Evolutionary conservation across 2,329 filamentous ascomycete genomes (phyloP).

Genomic region (Hymenoscyphus scutula): DNA sequence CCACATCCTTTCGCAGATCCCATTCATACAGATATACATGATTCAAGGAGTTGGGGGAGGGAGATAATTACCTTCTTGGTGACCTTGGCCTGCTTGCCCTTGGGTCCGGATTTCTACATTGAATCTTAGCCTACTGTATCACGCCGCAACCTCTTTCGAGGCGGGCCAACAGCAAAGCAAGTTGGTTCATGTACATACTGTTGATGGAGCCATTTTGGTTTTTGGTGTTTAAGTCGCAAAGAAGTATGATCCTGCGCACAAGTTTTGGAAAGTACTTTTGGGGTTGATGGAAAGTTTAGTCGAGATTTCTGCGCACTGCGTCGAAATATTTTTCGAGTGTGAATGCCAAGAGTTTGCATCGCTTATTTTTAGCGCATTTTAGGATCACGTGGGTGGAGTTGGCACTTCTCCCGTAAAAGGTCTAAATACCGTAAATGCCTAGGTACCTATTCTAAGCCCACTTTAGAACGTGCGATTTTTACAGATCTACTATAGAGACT

Average conservation of each 20-base stretch:
- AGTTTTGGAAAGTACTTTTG: conserved; percentile 21
- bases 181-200: conserved; percentile 79
- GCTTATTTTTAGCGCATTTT: conserved; percentile 2
- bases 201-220: conserved; percentile 75
- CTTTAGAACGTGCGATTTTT: too few relatives aligned
- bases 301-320: conserved; percentile 10
- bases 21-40: background rate
- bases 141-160: conserved; percentile 48
- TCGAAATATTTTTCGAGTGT: conserved; percentile 14
- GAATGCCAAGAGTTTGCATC: conserved; percentile 29
- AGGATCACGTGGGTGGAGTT: background rate
- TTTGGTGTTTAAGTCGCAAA: conserved; percentile 60
- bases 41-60: conserved; percentile 6
- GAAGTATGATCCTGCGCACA: conserved; percentile 54
- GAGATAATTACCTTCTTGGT: conserved; percentile 35
- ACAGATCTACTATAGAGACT: too few relatives aligned
- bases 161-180: conserved; percentile 91
- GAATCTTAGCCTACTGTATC: conserved; percentile 95
- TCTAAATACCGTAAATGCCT: too few relatives aligned
- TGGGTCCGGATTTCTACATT: conserved; percentile 54
- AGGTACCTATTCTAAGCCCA: too few relatives aligned
- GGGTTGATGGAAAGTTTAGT: conserved; percentile 1
- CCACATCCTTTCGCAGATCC: conserved; percentile 9
- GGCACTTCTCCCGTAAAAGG: too few relatives aligned
- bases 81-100: conserved; percentile 75